Percentiles rank a stretch among this genome's conserved stretches.
Evolutionary conservation across 768 basidiomycete genomes (phyloP).

Genomic region (Serendipita sp.): DNA sequence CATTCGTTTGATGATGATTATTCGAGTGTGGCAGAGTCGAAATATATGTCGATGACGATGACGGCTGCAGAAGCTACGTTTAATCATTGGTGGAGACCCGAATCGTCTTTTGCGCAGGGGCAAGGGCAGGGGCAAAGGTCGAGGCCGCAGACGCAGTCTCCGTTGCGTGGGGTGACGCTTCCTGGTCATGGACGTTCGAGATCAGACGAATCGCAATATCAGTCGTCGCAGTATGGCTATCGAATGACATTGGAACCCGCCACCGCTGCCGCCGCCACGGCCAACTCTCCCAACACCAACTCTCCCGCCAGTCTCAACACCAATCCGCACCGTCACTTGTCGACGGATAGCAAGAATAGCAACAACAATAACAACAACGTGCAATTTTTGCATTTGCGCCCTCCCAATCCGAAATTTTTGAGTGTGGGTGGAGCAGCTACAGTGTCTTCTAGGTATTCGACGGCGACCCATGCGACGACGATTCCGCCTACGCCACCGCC

Average conservation of each 20-base stretch:
- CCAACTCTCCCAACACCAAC: neutral
- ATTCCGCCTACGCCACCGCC: conserved; percentile 1
- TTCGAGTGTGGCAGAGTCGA: neutral
- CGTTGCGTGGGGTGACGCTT: no score
- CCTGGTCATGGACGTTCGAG: no score
- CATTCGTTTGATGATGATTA: neutral
- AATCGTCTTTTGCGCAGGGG: neutral
- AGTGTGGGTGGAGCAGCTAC: no score
- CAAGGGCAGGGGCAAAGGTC: neutral
- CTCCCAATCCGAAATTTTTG: no score
- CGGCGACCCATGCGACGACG: neutral
- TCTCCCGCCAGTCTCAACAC: no score
- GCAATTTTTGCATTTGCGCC: no score
- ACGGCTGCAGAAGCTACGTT: conserved; percentile 2
- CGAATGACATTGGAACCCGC: neutral
- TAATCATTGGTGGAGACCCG: neutral
- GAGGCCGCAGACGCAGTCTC: no score
- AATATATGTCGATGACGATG: neutral
- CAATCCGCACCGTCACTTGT: no score
- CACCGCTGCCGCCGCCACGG: neutral
- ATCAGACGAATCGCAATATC: no score
- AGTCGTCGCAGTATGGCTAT: no score
- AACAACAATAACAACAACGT: no score
- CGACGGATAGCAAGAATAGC: no score
- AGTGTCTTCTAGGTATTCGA: neutral